Percentiles rank a stretch among this genome's conserved stretches.
Evolutionary conservation across 2,329 filamentous ascomycete species (phyloP).

Genomic region (Fusarium sp.): DNA sequence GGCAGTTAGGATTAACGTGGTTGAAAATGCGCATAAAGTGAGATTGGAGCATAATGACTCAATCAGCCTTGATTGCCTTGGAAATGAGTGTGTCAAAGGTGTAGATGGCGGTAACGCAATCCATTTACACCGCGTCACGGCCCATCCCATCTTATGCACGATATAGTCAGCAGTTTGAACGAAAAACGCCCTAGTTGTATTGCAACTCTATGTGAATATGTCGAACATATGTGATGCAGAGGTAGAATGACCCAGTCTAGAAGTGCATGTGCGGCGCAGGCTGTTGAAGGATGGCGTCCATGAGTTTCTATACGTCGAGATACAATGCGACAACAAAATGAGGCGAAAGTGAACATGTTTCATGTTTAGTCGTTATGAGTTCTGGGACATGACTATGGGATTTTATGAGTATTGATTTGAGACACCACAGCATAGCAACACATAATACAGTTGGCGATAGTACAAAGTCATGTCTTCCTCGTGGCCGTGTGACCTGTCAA

Average conservation of each 20-base stretch:
- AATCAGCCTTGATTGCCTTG: not conserved
- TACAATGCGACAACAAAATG: constrained; percentile 10
- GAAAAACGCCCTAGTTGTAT: not conserved
- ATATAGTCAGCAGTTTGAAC: constrained; percentile 22
- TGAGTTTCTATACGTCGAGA: constrained; percentile 19
- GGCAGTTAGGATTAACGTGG: not conserved
- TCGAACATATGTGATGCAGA: constrained; percentile 13
- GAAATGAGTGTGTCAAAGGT: not conserved
- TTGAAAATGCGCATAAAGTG: constrained; percentile 1
- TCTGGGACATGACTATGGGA: not conserved
- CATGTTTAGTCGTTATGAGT: not conserved
- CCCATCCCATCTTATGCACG: constrained; percentile 13
- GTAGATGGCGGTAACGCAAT: constrained; percentile 10
- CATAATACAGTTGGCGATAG: not conserved
- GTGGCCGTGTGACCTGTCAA: constrained; percentile 28
- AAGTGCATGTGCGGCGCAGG: constrained; percentile 17
- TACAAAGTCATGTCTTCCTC: constrained; percentile 8
- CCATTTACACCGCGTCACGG: not conserved
- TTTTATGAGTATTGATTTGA: not conserved
- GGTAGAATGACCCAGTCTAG: constrained; percentile 13
- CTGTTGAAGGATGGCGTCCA: constrained; percentile 9
- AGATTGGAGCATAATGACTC: not conserved
- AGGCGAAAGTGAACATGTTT: constrained; percentile 29
- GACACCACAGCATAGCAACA: not conserved
- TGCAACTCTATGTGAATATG: not conserved